Evolutionary conservation across 306 rosid genomes (phyloP).

Genomic region (Betula pendula): DNA sequence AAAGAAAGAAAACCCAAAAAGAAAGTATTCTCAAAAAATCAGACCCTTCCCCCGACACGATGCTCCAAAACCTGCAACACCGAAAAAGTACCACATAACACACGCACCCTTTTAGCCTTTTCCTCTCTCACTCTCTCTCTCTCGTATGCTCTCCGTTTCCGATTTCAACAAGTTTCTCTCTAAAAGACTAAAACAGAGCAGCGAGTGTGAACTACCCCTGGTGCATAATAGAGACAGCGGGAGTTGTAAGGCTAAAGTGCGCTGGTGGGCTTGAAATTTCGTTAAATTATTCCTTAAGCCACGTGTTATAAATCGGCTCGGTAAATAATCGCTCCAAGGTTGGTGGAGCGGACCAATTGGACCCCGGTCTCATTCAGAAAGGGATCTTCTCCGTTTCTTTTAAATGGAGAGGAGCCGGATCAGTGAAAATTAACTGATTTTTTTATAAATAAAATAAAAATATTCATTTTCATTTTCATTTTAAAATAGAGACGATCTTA

Average conservation of each 20-base stretch:
- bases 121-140: neutral
- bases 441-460: too few relatives aligned
- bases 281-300: neutral
- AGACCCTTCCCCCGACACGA: conserved; percentile 69
- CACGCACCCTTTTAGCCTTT: conserved; percentile 10
- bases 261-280: conserved; percentile 2
- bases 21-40: conserved; percentile 22
- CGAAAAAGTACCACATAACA: conserved; percentile 41
- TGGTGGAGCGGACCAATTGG: conserved; percentile 26
- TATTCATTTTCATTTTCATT: too few relatives aligned
- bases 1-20: conserved; percentile 1
- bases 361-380: neutral
- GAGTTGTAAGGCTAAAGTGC: conserved; percentile 13
- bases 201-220: neutral
- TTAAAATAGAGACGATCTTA: too few relatives aligned
- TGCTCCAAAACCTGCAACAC: conserved; percentile 88
- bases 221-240: conserved; percentile 37
- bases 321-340: conserved; percentile 25
- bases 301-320: neutral
- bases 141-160: too few relatives aligned
- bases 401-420: too few relatives aligned
- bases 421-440: too few relatives aligned
- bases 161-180: neutral
- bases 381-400: too few relatives aligned
- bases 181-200: conserved; percentile 14